Conservation (phyloP, 73 alveolate species). For the Tetrahymena elliotti region DNA sequence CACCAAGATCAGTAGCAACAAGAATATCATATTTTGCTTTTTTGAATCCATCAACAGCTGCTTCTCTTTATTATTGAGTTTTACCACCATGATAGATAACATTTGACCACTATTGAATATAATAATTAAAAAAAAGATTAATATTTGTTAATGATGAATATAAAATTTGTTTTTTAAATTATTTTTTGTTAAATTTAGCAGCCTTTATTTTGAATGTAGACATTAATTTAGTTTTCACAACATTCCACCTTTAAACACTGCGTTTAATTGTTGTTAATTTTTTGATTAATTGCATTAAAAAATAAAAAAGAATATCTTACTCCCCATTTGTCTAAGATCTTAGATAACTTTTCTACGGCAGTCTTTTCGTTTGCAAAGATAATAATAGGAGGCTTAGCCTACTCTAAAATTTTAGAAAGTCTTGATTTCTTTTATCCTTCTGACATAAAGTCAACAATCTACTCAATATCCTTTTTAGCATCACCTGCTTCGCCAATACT, state of each 20-base stretch:
- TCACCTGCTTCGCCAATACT: slow-evolving; percentile 76
- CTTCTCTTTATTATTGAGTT: slow-evolving; percentile 67
- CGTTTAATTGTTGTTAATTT: not conserved
- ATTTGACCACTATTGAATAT: slow-evolving; percentile 1
- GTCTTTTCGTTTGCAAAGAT: slow-evolving; percentile 38
- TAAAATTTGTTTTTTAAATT: too few relatives aligned
- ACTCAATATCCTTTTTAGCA: slow-evolving; percentile 60
- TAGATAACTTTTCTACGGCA: slow-evolving; percentile 32
- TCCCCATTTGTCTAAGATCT: slow-evolving; percentile 20
- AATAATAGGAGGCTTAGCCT: slow-evolving; percentile 19
- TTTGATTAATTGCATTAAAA: too few relatives aligned
- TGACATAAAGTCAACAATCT: slow-evolving; percentile 46
- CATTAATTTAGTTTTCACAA: not conserved
- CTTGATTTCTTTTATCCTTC: slow-evolving; percentile 46
- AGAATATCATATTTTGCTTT: slow-evolving; percentile 87
- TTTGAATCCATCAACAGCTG: slow-evolving; percentile 80
- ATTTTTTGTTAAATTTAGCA: not conserved
- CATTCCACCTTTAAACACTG: not conserved
- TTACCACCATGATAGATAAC: slow-evolving; percentile 73
- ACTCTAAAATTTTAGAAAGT: slow-evolving; percentile 24
- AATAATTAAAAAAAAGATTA: not conserved
- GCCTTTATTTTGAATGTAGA: not conserved
- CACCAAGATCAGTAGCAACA: slow-evolving; percentile 98
- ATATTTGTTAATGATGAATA: too few relatives aligned
- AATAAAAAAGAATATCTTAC: not conserved